phyloP scores from a whole-genome alignment of 2,329 filamentous ascomycete species.

The Polytolypa hystricis region DNA sequence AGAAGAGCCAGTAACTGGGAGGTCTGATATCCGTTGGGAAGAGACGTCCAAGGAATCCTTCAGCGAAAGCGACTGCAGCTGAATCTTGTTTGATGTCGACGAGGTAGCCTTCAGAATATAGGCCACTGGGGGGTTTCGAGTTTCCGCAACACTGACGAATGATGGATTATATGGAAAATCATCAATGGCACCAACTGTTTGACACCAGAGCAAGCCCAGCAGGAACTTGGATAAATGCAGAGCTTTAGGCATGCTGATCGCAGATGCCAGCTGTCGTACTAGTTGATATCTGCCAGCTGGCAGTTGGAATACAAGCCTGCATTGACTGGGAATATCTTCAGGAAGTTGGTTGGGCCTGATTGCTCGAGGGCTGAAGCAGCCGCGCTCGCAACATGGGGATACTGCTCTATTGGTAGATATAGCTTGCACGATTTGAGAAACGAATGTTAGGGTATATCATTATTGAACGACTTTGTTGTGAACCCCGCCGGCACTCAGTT shows the following conservation, averaged over 20 bases:
- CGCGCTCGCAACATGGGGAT: too few relatives aligned
- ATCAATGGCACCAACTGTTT: neutral
- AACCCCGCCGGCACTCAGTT: neutral
- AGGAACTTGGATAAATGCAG: constrained; percentile 3
- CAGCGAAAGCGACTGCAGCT: constrained; percentile 10
- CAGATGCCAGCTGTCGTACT: neutral
- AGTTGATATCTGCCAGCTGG: neutral
- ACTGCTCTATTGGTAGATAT: too few relatives aligned
- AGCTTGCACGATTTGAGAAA: too few relatives aligned
- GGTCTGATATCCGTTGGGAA: constrained; percentile 28
- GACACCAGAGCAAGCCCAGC: constrained; percentile 3
- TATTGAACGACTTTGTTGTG: too few relatives aligned
- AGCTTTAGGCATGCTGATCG: constrained; percentile 8
- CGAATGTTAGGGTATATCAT: too few relatives aligned
- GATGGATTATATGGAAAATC: constrained; percentile 13
- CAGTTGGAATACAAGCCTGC: neutral
- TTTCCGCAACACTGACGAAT: constrained; percentile 9
- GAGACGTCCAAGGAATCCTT: constrained; percentile 13
- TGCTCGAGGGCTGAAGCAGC: too few relatives aligned
- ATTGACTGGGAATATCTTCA: too few relatives aligned
- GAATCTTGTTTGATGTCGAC: constrained; percentile 7
- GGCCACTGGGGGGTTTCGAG: constrained; percentile 6
- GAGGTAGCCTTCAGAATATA: constrained; percentile 9
- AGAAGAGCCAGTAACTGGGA: constrained; percentile 41
- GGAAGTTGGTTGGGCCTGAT: too few relatives aligned